Evolutionary conservation across 306 rosid species (phyloP), one percentile per base, ranked within the genome.

Genomic region (Vigna angularis): DNA sequence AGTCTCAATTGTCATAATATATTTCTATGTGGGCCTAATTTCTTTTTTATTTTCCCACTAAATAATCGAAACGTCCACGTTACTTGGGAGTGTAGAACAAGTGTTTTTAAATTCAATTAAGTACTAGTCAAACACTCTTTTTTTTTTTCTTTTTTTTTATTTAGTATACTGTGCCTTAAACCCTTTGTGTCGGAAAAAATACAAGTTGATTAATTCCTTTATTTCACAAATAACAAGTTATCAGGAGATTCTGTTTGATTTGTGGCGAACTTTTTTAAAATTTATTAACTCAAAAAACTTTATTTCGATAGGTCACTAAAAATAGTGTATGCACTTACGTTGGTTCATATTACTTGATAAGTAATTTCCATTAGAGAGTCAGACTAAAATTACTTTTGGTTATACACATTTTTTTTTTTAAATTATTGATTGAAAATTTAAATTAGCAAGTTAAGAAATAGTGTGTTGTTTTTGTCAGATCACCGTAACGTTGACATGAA

Each of bases 21-120:
- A 70, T 70, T 59, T 70, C 53, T 51, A 7, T 15, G 73, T 63
- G 59, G 73, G 38, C 83, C 73, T 63, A 70, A 34, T 49, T 70
- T 8, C 10, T 26, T 59, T 30, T 48, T 45, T 69, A 44, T 77
- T 67, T 67, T 50, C 22, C 26, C 53, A 10, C 53, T 44, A 57
- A 62, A 53, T 24, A 55, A 77, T 67, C 49, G 36, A 67, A 56
- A 66, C 59, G 61, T 78, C 70, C 3, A 78, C 47, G 82, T 78
- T 69, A 47, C 78, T 72, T 79, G 57, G 66, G 24, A 70, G 44
- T 20, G 62, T 30, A 49, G 9, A 62, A 59, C 65, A 79, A 69
- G 40, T 8, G 20, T 47, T 61, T 49, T 61, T 10, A 79, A 64
- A 8, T 64, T 32, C 15, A 75, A 49, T 64, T 65, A 51, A 9